phyloP scores from a whole-genome alignment of 345 rosid species.

The Psidium friedrichsthalianum region DNA sequence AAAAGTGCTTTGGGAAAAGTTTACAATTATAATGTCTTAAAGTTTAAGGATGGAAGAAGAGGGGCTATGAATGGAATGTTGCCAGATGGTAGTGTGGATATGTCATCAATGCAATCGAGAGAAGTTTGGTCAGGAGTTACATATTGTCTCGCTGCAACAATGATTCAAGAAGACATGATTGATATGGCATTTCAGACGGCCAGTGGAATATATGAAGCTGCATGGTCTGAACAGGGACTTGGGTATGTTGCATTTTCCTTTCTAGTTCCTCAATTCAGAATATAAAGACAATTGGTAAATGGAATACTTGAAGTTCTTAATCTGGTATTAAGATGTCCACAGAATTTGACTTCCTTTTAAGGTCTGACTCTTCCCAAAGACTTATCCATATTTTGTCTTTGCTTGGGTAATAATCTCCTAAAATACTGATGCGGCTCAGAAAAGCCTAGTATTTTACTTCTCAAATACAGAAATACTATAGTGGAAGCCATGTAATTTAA shows the following conservation, averaged over 20 bases:
- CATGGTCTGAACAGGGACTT: conserved; percentile 74
- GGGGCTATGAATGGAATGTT: conserved; percentile 98
- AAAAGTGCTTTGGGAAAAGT: conserved; percentile 60
- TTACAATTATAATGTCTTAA: conserved; percentile 65
- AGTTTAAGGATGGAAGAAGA: conserved; percentile 65
- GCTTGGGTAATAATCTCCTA: neutral
- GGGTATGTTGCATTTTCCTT: conserved; percentile 35
- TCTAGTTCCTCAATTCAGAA: neutral
- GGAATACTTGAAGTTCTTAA: neutral
- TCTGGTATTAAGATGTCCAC: neutral
- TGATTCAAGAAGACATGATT: conserved; percentile 69
- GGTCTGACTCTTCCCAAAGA: neutral
- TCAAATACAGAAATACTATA: neutral
- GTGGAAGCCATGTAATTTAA: neutral
- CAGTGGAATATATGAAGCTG: conserved; percentile 61
- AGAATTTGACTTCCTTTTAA: neutral
- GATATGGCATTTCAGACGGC: conserved; percentile 81
- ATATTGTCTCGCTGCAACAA: conserved; percentile 78
- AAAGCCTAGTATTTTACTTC: neutral
- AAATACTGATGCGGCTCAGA: neutral
- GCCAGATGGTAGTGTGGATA: conserved; percentile 72
- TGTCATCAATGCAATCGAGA: conserved; percentile 70
- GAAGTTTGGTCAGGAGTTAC: conserved; percentile 98
- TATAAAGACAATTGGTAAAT: neutral
- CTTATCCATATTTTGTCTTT: neutral